These are phyloP conservation scores for Cylindricascospora bacillispora DNA, from an alignment of 1,139 yeast genomes.

Conservation along the genomic window DNA sequence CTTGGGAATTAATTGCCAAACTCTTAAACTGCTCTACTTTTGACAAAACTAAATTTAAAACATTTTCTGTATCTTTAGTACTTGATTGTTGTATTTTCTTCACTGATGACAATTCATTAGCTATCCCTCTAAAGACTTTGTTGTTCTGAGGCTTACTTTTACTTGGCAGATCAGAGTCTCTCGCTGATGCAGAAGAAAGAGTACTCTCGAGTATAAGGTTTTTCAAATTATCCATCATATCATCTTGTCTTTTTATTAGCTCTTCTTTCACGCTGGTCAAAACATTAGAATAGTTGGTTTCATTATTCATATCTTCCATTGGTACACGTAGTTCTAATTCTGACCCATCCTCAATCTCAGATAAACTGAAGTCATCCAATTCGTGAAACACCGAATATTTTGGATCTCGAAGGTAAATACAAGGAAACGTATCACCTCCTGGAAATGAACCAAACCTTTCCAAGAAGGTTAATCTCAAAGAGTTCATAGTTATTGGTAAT, in stretches of 20 bases:
- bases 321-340: slow-evolving; percentile 30
- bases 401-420: slow-evolving; percentile 62
- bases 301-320: too few relatives aligned
- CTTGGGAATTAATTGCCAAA: slow-evolving; percentile 24
- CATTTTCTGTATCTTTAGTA: slow-evolving; percentile 31
- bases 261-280: slow-evolving; percentile 3
- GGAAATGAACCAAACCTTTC: slow-evolving; percentile 83
- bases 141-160: slow-evolving; percentile 1
- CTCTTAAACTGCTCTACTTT: slow-evolving; percentile 39
- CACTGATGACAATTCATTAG: slow-evolving; percentile 50
- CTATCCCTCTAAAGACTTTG: slow-evolving; percentile 28
- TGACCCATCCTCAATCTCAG: slow-evolving; percentile 48
- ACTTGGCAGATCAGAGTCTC: slow-evolving; percentile 7
- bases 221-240: slow-evolving; percentile 7
- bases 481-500: slow-evolving; percentile 45
- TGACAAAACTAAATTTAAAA: slow-evolving; percentile 34
- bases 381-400: slow-evolving; percentile 56
- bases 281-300: neutral
- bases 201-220: slow-evolving; percentile 1
- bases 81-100: slow-evolving; percentile 44
- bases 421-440: slow-evolving; percentile 59
- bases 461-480: slow-evolving; percentile 62
- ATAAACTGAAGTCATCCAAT: slow-evolving; percentile 54
- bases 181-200: neutral
- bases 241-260: slow-evolving; percentile 3